phyloP scores from a whole-genome alignment of 306 rosid species.

The Ochetophila trinervis region DNA sequence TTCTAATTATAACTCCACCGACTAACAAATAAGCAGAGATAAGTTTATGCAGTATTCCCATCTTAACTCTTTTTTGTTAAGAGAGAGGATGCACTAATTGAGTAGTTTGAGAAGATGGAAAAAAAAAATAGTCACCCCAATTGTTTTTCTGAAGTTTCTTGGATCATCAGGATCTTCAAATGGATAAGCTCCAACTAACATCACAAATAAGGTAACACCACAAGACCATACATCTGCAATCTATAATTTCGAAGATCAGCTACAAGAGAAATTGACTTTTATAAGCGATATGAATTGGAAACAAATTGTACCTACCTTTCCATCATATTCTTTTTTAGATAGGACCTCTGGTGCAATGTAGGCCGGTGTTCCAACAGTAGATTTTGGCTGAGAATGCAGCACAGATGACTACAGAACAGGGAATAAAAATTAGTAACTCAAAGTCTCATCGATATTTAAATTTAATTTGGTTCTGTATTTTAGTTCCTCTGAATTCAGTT shows the following conservation, averaged over 20 bases:
- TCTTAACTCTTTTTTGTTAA: neutral
- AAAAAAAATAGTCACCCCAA: slow-evolving; percentile 45
- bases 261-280: neutral
- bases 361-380: slow-evolving; percentile 87
- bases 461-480: neutral
- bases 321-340: slow-evolving; percentile 71
- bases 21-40: slow-evolving; percentile 1
- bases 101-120: slow-evolving; percentile 9
- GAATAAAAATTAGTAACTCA: slow-evolving; percentile 23
- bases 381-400: slow-evolving; percentile 82
- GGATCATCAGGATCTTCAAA: slow-evolving; percentile 83
- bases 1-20: slow-evolving; percentile 21
- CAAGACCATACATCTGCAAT: slow-evolving; percentile 97
- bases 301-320: slow-evolving; percentile 51
- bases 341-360: slow-evolving; percentile 88
- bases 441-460: slow-evolving; percentile 13
- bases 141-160: slow-evolving; percentile 60
- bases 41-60: slow-evolving; percentile 6
- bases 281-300: slow-evolving; percentile 4
- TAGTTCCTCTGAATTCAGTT: slow-evolving; percentile 3
- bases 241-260: slow-evolving; percentile 32
- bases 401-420: slow-evolving; percentile 57
- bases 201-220: slow-evolving; percentile 87
- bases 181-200: slow-evolving; percentile 84
- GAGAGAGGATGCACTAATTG: neutral